A percentile compares a stretch with the other conserved stretches of the same genome.
Conservation (phyloP, 2,329 filamentous ascomycete species). For the Colletotrichum sp. region DNA sequence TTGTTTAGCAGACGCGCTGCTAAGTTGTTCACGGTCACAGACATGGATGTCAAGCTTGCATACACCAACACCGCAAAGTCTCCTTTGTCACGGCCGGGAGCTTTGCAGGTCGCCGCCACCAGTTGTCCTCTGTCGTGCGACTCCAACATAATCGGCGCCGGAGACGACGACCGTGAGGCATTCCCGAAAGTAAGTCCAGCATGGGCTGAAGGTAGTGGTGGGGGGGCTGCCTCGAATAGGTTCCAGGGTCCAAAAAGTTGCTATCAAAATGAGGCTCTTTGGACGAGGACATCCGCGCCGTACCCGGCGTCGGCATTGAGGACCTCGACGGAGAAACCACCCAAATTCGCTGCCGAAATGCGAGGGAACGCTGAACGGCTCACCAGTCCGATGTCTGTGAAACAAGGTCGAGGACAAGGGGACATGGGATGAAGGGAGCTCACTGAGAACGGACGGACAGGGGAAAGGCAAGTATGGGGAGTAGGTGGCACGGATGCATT, state of each 20-base stretch:
- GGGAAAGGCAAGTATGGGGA: background rate
- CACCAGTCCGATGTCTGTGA: background rate
- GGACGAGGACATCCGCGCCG: background rate
- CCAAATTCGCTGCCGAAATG: background rate
- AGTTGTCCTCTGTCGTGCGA: background rate
- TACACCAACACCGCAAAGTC: background rate
- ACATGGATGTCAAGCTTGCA: background rate
- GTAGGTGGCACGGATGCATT: background rate
- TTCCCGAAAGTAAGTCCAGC: background rate
- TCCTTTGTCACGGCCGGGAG: background rate
- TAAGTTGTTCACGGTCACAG: background rate
- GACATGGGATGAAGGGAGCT: slow-evolving; percentile 5
- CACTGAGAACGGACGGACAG: background rate
- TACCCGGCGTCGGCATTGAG: background rate
- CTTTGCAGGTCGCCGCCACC: background rate
- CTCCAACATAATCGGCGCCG: background rate
- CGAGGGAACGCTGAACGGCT: background rate
- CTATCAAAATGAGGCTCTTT: background rate
- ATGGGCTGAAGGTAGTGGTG: background rate
- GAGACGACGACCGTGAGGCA: background rate
- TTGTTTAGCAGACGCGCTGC: background rate
- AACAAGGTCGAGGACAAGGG: background rate
- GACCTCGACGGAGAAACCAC: background rate
- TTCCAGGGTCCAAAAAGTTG: background rate
- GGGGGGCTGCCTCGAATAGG: background rate